Base-by-base conservation (phyloP, 768 basidiomycete species). In the Mycena chlorophos region DNA sequence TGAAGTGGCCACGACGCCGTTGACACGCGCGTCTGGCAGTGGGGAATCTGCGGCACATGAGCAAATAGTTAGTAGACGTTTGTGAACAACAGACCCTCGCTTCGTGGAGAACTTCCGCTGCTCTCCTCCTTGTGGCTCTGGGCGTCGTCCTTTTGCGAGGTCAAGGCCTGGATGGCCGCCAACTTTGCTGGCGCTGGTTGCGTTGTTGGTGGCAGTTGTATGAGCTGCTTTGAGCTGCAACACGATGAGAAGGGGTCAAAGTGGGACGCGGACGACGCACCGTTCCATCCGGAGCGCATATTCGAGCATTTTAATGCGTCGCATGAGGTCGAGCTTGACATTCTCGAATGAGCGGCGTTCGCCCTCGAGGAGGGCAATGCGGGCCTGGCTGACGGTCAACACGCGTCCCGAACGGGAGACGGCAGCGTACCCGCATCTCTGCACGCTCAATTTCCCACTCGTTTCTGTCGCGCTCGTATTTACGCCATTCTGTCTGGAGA, bases 401-500 rank as follows among this genome's bases (percentile, higher is more conserved):
- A 72, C 66, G 68, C 65, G 62, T 69, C 64, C 60, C 52, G 58
- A 43, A 61, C 55, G 51, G 54, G 40, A 49, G 39, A 1, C 59
- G 59, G 52, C 58, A 39, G 84, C 91, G 66, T 61, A 94, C 94
- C 81, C 96, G 82, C 95, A 98, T 98, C 74, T 98, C 97, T 28
- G 97, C 97, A 64, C 97, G 81, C 74, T 98, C 97, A 66, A 99
- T 99, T 79, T 99, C 97, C 96, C 96, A 99, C 75, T 99, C 97
- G 70, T 99, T 99, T 66, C 96, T 83, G 76, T 99, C 97, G 70
- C 95, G 87, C 73, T 98, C 97, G 68, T 97, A 98, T 57, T 92
- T 82, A 59, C 97, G 82, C 93, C 95, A 98, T 78, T 99, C 97
- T 20, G 92, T 93, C 76, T 99, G 97, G 49, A 98, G 81, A 71